Conservation (phyloP, 2,329 filamentous ascomycete genomes). For the Xylaria digitata region DNA sequence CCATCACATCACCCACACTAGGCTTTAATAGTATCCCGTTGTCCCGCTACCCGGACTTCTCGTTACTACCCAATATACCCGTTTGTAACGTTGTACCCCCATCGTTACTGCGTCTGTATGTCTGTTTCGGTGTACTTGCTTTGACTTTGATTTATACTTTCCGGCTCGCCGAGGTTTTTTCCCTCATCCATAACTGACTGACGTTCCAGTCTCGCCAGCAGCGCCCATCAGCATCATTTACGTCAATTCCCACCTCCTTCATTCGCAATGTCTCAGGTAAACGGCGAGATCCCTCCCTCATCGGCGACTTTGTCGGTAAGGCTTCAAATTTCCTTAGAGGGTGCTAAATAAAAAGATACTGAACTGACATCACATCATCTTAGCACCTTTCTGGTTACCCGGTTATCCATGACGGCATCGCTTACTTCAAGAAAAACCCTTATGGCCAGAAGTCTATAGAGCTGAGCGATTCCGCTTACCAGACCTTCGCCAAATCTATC, state of each 20-base stretch:
- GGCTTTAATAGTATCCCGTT: neutral
- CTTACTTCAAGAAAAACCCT: conserved; percentile 82
- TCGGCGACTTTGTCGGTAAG: conserved; percentile 52
- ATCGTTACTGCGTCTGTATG: conserved; percentile 26
- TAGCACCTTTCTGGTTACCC: conserved; percentile 90
- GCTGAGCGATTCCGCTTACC: conserved; percentile 79
- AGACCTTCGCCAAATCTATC: conserved; percentile 80
- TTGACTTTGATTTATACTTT: conserved; percentile 27
- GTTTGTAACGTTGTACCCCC: neutral
- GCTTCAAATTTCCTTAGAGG: neutral
- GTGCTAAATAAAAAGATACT: neutral
- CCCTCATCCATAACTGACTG: conserved; percentile 22
- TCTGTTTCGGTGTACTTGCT: conserved; percentile 19
- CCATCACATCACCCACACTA: neutral
- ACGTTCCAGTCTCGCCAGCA: conserved; percentile 20
- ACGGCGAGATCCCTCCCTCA: conserved; percentile 50
- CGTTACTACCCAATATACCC: conserved; percentile 6
- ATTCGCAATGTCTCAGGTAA: conserved; percentile 49
- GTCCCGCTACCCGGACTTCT: conserved; percentile 2
- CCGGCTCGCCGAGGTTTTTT: neutral
- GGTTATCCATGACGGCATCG: conserved; percentile 80
- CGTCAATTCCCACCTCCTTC: conserved; percentile 16
- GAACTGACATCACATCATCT: conserved; percentile 12
- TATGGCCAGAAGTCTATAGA: conserved; percentile 86
- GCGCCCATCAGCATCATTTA: conserved; percentile 16